phyloP scores from a whole-genome alignment of 2,329 filamentous ascomycete genomes.

The Paraphaeosphaeria sporulosa region DNA sequence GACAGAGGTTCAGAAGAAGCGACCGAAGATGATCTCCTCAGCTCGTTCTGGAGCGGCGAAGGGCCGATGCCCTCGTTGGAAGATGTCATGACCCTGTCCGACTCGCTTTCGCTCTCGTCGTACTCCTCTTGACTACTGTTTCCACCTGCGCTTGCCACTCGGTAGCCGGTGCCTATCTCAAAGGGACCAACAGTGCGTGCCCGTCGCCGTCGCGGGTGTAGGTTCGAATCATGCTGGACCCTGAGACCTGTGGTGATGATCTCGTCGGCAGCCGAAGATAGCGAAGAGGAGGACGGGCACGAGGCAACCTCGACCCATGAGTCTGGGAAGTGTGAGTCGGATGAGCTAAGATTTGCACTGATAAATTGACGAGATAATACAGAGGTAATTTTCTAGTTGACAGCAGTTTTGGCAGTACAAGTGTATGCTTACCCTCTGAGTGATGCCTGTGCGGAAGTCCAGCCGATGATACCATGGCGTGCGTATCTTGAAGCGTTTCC shows the following conservation, averaged over 20 bases:
- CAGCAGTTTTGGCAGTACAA: not conserved
- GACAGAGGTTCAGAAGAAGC: slow-evolving; percentile 49
- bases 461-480: slow-evolving; percentile 31
- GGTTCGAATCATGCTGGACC: slow-evolving; percentile 71
- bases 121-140: slow-evolving; percentile 96
- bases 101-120: slow-evolving; percentile 90
- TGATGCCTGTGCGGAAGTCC: slow-evolving; percentile 31
- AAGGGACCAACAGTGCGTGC: slow-evolving; percentile 48
- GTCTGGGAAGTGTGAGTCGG: slow-evolving; percentile 63
- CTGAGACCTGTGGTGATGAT: slow-evolving; percentile 88
- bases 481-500: slow-evolving; percentile 23
- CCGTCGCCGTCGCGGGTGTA: slow-evolving; percentile 65
- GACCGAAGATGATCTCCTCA: slow-evolving; percentile 38
- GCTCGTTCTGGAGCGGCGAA: slow-evolving; percentile 43
- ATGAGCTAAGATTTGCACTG: slow-evolving; percentile 23
- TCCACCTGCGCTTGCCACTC: slow-evolving; percentile 52
- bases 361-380: not conserved
- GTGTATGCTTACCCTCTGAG: slow-evolving; percentile 34
- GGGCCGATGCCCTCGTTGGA: slow-evolving; percentile 66
- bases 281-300: slow-evolving; percentile 89
- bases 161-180: slow-evolving; percentile 44
- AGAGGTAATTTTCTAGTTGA: not conserved
- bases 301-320: slow-evolving; percentile 97
- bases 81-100: slow-evolving; percentile 73
- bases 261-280: slow-evolving; percentile 84